phyloP scores from a whole-genome alignment of 441 rosid species.

The Rhodomyrtus psidioides region DNA sequence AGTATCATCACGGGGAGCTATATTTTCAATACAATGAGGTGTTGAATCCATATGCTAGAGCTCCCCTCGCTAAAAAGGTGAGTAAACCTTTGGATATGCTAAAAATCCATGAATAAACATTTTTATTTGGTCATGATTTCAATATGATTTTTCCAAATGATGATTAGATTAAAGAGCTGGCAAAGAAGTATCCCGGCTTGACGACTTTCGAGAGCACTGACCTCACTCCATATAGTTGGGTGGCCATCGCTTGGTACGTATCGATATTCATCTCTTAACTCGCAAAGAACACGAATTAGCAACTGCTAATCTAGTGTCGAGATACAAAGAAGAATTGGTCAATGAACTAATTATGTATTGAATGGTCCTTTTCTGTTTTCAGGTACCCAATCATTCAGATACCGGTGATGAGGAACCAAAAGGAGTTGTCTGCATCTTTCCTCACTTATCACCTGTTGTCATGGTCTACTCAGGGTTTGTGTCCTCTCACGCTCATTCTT shows the following conservation, averaged over 20 bases:
- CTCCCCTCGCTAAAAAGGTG: constrained; percentile 81
- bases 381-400: not conserved
- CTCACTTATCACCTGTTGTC: not conserved
- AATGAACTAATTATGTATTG: not conserved
- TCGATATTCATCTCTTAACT: not conserved
- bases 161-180: constrained; percentile 52
- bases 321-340: not conserved
- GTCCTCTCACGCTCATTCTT: not conserved
- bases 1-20: constrained; percentile 60
- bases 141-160: not conserved
- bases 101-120: not conserved
- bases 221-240: constrained; percentile 77
- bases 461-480: not conserved
- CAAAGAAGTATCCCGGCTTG: constrained; percentile 60
- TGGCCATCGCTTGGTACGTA: constrained; percentile 82
- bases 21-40: constrained; percentile 67
- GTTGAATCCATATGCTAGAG: constrained; percentile 66
- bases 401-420: not conserved
- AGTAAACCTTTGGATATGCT: not conserved
- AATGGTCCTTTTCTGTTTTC: not conserved
- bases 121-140: not conserved
- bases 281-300: not conserved
- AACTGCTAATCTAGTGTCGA: not conserved
- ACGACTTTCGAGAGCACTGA: constrained; percentile 73
- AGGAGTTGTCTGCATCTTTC: constrained; percentile 1